Evolutionary conservation across 257 asterid genomes (phyloP), one percentile per base, ranked within the genome.

Genomic region (Jacaranda copaia): DNA sequence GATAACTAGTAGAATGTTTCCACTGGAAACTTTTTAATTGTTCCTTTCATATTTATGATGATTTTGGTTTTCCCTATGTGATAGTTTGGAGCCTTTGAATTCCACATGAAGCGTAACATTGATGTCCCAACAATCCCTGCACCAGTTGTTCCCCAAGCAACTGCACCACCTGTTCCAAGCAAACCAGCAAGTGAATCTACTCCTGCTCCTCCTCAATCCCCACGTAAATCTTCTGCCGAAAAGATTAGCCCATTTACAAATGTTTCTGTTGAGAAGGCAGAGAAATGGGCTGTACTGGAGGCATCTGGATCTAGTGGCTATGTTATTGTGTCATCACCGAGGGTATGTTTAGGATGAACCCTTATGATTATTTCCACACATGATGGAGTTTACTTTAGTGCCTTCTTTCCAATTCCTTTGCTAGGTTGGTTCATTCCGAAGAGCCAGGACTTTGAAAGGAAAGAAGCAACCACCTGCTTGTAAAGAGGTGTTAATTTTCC

Each of bases 11-110:
- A 77, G 35, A 59, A 46, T 16, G 9, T 51, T 35, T 64, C 42
- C 42, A 60, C 6, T 55, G 15, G 62, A 64, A 58, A 9, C 45
- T 69, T 25, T 32, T 13, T 43, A 36, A 40, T 52, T 20, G 3
- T 38, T 8, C 39, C 59, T 6, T 74, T 80, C 67, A 57, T 46
- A 51, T 52, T 53, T 35, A 68, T 68, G 16, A 67, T 52, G 60
- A 40, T 20, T 36, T 79, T 56, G 70, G 32, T 66, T 39, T 51
- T 62, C 51, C 46, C 66, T 59, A 20, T 65, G 32, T 73, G 20
- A 35, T 62, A 90, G 96, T 65, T 88, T 84, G 96, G 96, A 78
- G 87, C 83, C 80, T 90, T 90, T 39, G 88, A 90, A 77, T 75
- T 90, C 83, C 87, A 85, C 74, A 55, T 90, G 81, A 87, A 88